Conservation (phyloP, 768 basidiomycete genomes). For the Neoboletus magnificus region DNA sequence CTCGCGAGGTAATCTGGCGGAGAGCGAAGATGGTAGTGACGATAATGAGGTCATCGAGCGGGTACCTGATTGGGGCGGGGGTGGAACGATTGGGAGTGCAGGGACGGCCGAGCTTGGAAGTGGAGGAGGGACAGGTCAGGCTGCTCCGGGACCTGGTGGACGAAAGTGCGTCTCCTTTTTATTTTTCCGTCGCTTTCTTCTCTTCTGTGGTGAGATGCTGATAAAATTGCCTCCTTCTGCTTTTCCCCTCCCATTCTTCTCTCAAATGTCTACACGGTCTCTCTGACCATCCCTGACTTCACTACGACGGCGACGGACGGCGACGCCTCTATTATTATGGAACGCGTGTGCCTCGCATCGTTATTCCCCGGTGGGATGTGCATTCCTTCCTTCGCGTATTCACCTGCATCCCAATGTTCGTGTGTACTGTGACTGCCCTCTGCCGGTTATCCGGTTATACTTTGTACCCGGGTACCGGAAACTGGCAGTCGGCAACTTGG, state of each 20-base stretch:
- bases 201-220: conserved; percentile 6
- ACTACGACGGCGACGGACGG: not conserved
- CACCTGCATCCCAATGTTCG: not conserved
- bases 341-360: not conserved
- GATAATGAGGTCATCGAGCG: conserved; percentile 30
- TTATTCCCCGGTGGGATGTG: not conserved
- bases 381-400: no score
- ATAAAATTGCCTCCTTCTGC: not conserved
- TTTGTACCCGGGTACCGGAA: conserved; percentile 9
- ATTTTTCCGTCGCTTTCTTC: not conserved
- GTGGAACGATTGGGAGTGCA: not conserved
- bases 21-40: conserved; percentile 32
- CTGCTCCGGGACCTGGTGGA: conserved; percentile 16
- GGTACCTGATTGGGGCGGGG: conserved; percentile 10
- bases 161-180: conserved; percentile 26
- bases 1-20: conserved; percentile 1
- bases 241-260: not conserved
- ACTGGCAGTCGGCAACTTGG: not conserved
- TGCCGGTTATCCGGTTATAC: conserved; percentile 9
- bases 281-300: not conserved
- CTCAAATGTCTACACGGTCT: no score
- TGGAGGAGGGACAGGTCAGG: conserved; percentile 6
- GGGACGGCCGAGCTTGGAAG: not conserved
- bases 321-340: not conserved
- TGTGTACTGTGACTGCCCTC: not conserved